Evolutionary conservation across 352 stramenopile genomes (phyloP).

Genomic region (Pythium grandisporangium): DNA sequence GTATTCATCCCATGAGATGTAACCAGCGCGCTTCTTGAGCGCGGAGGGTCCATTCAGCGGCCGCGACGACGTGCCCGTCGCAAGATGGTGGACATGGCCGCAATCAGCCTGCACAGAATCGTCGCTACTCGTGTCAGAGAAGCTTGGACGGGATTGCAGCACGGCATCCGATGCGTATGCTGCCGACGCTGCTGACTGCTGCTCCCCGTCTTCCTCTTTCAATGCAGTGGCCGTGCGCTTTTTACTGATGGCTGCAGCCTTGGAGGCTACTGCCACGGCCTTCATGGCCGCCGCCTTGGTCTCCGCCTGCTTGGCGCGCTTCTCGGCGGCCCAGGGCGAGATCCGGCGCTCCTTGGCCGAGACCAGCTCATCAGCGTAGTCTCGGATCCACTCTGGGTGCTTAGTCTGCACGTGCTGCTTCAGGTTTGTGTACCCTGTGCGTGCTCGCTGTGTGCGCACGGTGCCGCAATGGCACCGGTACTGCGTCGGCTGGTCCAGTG

Average conservation of each 20-base stretch:
- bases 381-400: constrained; percentile 40
- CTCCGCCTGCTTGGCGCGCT: background rate
- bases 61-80: background rate
- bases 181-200: background rate
- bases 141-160: too few species aligned
- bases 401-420: constrained; percentile 60
- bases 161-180: background rate
- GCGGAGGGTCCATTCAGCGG: background rate
- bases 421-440: constrained; percentile 51
- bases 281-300: background rate
- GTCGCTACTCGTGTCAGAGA: too few species aligned
- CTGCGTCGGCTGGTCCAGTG: constrained; percentile 4
- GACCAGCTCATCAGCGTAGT: constrained; percentile 7
- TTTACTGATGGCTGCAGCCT: background rate
- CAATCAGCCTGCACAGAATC: background rate
- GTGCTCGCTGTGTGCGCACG: constrained; percentile 33
- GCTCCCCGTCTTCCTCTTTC: background rate
- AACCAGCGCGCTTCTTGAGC: constrained; percentile 74
- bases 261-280: background rate
- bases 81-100: too few species aligned
- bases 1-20: constrained; percentile 98
- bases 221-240: background rate
- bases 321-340: background rate
- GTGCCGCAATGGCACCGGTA: constrained; percentile 66
- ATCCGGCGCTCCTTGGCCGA: background rate